Evolutionary conservation across 2,329 filamentous ascomycete species (phyloP), one percentile per base, ranked within the genome.

Genomic region (Trichoderma koningii): DNA sequence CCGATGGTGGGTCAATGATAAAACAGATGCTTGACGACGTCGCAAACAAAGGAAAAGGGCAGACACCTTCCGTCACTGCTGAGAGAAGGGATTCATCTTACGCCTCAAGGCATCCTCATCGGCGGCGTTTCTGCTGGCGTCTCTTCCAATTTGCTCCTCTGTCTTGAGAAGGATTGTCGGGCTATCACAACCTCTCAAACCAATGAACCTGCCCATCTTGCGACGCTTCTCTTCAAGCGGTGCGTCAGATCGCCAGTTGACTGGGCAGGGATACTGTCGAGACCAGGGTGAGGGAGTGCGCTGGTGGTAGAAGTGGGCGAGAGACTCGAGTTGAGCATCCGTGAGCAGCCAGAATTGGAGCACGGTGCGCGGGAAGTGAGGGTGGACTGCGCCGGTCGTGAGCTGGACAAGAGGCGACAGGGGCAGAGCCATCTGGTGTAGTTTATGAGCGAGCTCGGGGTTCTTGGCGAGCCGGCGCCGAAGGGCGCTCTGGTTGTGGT

Each of bases 281-380:
- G 83, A 83, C 78, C 81, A 86, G n/a, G 74, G 72, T 66, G 79
- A 79, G 1, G 85, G 86, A 0, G 82, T 85, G 65, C 82, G 82
- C 78, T 93, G 90, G 77, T 90, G 88, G 79, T 92, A 93, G 77
- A 89, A 91, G 69, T 83, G 79, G 3, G 89, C 89, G 47, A 93
- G 82, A 62, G 80, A 79, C 77, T 93, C 89, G 63, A 92, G 86
- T 76, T 93, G 82, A 34, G 77, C 77, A 74, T 90, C 87, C 17
- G 88, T 92, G 44, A 93, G 83, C 38, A 92, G 86, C 83, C 89
- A 91, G 77, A 90, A 91, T 73, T 84, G 83, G 52, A 93, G 85
- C 63, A 92, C 80, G 3, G 85, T 90, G 21, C 73, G 71, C 1
- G 90, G 90, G 74, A 90, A 93, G 63, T 79, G 74, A 0, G 87